Base-by-base conservation (phyloP, 1,284 basidiomycete genomes). In the Ustilago hordei region DNA sequence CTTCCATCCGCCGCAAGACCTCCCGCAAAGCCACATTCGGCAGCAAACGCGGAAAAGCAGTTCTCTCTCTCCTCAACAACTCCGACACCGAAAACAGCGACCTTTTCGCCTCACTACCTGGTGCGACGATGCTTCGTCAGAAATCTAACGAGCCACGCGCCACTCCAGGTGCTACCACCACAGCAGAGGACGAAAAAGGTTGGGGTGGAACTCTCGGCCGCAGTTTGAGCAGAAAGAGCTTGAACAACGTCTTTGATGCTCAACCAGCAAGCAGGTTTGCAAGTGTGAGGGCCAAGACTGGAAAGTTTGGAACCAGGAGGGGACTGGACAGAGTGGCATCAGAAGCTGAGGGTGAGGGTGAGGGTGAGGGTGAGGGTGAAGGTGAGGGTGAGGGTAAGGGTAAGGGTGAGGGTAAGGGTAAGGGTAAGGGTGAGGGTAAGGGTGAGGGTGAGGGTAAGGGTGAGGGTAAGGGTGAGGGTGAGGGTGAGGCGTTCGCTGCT, bases 171-270 rank as follows among this genome's bases (percentile, higher is more conserved):
- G 23, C 23, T 28, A 28, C 23, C 23, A 28, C 23, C 23, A 28
- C 41, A 11, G 60, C 69, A 32, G 67, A 61, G 23, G 72, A 78
- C 45, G 69, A 78, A 48, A 68, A 75, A 35, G 75, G 72, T 3
- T 80, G 75, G 78, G 76, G 75, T 32, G 71, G 72, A n/a, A 78
- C 76, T 4, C 48, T 80, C 0, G 64, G 71, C 17, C 58, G 78
- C n/a, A 69, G 53, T 19, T 63, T 50, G 6, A 62, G 39, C 45
- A 60, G 78, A 11, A 69, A 68, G 54, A 55, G 69, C 31, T 43
- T 73, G 13, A 56, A 32, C 4, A 50, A 58, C 12, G 64, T 67
- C n/a, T 72, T 67, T 41, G 61, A 64, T 38, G 53, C 17, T 15
- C 34, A 32, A 28, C 55, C 55, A 8, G 43, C 19, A 17, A 45